A percentile compares a stretch with the other conserved stretches of the same genome.
These are phyloP conservation scores for Dictyostelium intermedium DNA, from an alignment of 78 protist species.

Conservation along the genomic window DNA sequence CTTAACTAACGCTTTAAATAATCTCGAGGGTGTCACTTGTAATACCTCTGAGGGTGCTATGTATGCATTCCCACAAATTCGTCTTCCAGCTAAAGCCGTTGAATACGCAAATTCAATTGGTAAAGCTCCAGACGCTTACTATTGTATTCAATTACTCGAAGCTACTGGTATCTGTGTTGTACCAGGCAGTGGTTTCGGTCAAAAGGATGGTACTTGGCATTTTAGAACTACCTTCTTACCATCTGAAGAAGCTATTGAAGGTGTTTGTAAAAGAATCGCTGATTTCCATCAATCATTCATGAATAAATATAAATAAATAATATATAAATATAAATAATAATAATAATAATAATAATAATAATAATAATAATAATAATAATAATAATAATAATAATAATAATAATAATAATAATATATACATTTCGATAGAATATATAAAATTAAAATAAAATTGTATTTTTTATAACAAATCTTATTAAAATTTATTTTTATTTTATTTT, in stretches of 20 bases:
- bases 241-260: conserved; percentile 93
- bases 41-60: conserved; percentile 92
- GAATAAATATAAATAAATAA: conserved; percentile 82
- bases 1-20: conserved; percentile 84
- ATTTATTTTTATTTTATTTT: neutral
- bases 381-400: too few relatives aligned
- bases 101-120: conserved; percentile 88
- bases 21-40: conserved; percentile 92
- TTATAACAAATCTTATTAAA: neutral
- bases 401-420: too few relatives aligned
- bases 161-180: conserved; percentile 96
- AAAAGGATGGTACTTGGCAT: conserved; percentile 97
- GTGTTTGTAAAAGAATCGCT: conserved; percentile 78
- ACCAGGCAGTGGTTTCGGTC: conserved; percentile 99
- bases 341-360: neutral
- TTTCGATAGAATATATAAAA: neutral
- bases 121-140: conserved; percentile 94
- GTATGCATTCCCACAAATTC: conserved; percentile 98
- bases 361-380: too few relatives aligned
- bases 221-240: conserved; percentile 99
- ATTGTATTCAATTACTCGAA: conserved; percentile 93
- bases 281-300: conserved; percentile 88
- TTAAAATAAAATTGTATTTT: neutral
- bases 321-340: neutral
- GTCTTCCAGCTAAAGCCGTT: conserved; percentile 93